A percentile compares a stretch with the other conserved stretches of the same genome.
phyloP scores from a whole-genome alignment of 225 moss, liverwort and hornwort genomes.

The Bryum argenteum region DNA sequence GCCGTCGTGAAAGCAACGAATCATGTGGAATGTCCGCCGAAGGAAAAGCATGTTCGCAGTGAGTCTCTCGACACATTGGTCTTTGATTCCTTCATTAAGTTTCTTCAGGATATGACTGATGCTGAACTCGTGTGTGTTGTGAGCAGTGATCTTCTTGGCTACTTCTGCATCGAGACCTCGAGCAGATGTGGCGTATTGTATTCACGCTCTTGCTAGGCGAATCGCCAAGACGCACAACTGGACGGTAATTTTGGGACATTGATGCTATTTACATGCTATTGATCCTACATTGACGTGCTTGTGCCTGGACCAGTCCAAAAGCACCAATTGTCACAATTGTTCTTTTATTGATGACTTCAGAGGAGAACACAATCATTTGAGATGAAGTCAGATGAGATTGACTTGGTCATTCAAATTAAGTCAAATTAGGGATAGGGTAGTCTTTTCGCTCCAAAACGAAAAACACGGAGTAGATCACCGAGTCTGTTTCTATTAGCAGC shows the following conservation, averaged over 20 bases:
- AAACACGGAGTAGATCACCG: neutral
- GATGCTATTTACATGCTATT: neutral
- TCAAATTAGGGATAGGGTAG: conserved; percentile 9
- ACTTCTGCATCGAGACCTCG: conserved; percentile 93
- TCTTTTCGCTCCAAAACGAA: neutral
- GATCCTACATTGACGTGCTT: neutral
- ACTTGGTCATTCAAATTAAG: conserved; percentile 1
- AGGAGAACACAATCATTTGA: neutral
- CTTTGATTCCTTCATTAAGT: neutral
- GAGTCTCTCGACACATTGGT: conserved; percentile 41
- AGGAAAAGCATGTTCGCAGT: conserved; percentile 99
- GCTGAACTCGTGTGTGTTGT: conserved; percentile 19
- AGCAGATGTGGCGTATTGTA: conserved; percentile 97
- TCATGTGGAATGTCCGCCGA: conserved; percentile 97
- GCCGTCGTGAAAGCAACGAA: conserved; percentile 98
- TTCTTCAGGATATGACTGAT: conserved; percentile 19
- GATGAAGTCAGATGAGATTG: conserved; percentile 5
- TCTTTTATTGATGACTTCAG: neutral
- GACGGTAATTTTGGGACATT: conserved; percentile 64
- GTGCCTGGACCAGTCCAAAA: too few species aligned
- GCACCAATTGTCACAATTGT: neutral
- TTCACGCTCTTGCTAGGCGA: conserved; percentile 95
- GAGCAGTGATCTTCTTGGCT: conserved; percentile 91
- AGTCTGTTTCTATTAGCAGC: neutral
- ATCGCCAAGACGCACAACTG: conserved; percentile 99